Conservation (phyloP, 768 basidiomycete species). For the Hortiboletus flavorubellus region DNA sequence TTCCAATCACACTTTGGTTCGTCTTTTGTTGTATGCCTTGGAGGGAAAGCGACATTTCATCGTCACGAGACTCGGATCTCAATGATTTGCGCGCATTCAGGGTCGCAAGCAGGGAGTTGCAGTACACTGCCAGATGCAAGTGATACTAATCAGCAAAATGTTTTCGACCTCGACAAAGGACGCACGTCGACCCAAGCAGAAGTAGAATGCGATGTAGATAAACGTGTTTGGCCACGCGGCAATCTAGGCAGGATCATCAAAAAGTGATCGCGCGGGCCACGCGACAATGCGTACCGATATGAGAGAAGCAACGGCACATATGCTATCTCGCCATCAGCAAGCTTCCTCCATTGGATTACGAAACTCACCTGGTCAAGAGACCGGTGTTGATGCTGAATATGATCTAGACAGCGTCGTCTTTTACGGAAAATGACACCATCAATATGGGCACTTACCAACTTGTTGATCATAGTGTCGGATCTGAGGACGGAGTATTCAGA, state of each 20-base stretch:
- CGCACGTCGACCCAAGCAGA: conserved; percentile 60
- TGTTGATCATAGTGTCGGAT: conserved; percentile 57
- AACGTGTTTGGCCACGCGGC: conserved; percentile 49
- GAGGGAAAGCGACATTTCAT: conserved; percentile 32
- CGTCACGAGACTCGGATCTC: conserved; percentile 27
- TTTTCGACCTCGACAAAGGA: not conserved
- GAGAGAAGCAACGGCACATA: conserved; percentile 58
- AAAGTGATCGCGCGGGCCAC: not conserved
- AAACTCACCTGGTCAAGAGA: conserved; percentile 26
- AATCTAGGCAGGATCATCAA: conserved; percentile 38
- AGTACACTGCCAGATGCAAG: conserved; percentile 44
- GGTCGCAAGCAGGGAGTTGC: conserved; percentile 59
- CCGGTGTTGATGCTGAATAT: conserved; percentile 50
- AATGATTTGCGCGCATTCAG: conserved; percentile 56
- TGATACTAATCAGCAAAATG: not conserved
- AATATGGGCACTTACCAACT: conserved; percentile 27
- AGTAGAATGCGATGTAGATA: conserved; percentile 62
- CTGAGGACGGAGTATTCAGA: conserved; percentile 8
- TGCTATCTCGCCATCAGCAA: conserved; percentile 20
- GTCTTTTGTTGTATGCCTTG: conserved; percentile 29
- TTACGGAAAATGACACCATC: not conserved
- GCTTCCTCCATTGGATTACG: too few relatives aligned
- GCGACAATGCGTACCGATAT: conserved; percentile 39
- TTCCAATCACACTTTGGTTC: conserved; percentile 7
- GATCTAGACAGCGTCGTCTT: conserved; percentile 31